Conservation (phyloP, 805 yeast genomes). For the Ogataea dorogensis region DNA sequence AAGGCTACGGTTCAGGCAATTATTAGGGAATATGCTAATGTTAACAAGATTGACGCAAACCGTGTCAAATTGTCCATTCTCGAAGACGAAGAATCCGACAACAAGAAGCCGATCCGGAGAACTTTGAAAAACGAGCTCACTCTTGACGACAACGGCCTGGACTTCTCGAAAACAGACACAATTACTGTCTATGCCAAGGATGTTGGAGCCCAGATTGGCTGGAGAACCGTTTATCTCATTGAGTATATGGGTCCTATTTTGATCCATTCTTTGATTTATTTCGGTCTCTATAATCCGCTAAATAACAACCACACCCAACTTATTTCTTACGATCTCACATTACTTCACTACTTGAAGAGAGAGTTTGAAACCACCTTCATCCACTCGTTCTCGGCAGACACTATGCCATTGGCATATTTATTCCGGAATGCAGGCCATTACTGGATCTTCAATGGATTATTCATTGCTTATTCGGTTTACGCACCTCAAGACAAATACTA, state of each 20-base stretch:
- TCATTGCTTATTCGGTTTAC: conserved; percentile 36
- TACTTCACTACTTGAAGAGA: conserved; percentile 82
- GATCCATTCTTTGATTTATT: conserved; percentile 70
- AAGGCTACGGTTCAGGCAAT: conserved; percentile 34
- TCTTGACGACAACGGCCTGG: conserved; percentile 46
- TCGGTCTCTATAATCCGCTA: conserved; percentile 36
- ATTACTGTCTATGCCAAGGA: conserved; percentile 70
- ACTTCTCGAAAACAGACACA: conserved; percentile 31
- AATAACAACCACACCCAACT: conserved; percentile 52
- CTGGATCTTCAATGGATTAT: conserved; percentile 82
- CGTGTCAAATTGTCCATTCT: conserved; percentile 55
- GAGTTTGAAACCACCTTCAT: conserved; percentile 83
- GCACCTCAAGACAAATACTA: conserved; percentile 29
- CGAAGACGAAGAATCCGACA: conserved; percentile 28
- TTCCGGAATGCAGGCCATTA: conserved; percentile 90
- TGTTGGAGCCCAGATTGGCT: conserved; percentile 87
- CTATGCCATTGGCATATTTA: conserved; percentile 88
- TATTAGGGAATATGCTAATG: conserved; percentile 43
- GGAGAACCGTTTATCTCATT: conserved; percentile 85
- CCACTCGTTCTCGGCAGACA: conserved; percentile 81
- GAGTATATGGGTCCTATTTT: conserved; percentile 91
- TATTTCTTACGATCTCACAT: conserved; percentile 51
- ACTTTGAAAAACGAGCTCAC: conserved; percentile 46
- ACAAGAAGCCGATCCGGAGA: conserved; percentile 37
- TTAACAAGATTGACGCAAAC: conserved; percentile 39